A percentile compares a stretch with the other conserved stretches of the same genome.
These are phyloP conservation scores for Neoarthrinium moseri DNA, from an alignment of 2,329 filamentous ascomycete genomes.

Conservation along the genomic window DNA sequence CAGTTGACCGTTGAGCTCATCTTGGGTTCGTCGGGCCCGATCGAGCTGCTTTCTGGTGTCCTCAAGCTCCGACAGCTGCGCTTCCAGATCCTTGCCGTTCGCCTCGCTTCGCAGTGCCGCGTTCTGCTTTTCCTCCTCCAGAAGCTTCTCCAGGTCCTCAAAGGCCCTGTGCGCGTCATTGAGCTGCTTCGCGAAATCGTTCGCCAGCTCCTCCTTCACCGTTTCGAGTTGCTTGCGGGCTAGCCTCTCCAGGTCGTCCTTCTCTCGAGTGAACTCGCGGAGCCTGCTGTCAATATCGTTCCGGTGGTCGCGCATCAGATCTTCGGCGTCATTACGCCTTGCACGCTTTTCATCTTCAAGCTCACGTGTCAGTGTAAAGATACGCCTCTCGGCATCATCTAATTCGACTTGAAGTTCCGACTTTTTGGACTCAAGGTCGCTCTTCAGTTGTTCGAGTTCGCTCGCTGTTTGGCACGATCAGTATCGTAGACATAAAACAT, in stretches of 20 bases:
- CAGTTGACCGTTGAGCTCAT: slow-evolving; percentile 11
- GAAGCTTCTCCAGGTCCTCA: slow-evolving; percentile 11
- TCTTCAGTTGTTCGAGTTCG: slow-evolving; percentile 47
- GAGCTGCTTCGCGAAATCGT: slow-evolving; percentile 12
- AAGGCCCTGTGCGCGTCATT: slow-evolving; percentile 11
- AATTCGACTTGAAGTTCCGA: slow-evolving; percentile 64
- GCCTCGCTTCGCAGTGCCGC: slow-evolving; percentile 6
- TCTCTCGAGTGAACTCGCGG: slow-evolving; percentile 42
- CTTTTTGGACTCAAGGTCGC: slow-evolving; percentile 45
- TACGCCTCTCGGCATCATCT: slow-evolving; percentile 55
- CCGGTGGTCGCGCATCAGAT: slow-evolving; percentile 31
- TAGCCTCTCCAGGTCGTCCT: slow-evolving; percentile 53
- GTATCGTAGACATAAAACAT: background rate
- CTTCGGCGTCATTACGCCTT: slow-evolving; percentile 23
- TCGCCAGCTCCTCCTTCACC: slow-evolving; percentile 9
- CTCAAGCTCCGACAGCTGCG: slow-evolving; percentile 62
- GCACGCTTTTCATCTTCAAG: slow-evolving; percentile 42
- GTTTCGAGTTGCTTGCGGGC: slow-evolving; percentile 13
- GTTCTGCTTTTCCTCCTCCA: slow-evolving; percentile 11
- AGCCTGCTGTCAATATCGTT: slow-evolving; percentile 55
- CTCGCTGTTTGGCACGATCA: slow-evolving; percentile 35
- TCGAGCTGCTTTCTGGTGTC: slow-evolving; percentile 54
- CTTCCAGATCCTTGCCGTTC: slow-evolving; percentile 60
- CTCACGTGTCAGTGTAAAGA: slow-evolving; percentile 40
- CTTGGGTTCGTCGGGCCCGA: slow-evolving; percentile 19